Evolutionary conservation across 176 grass and related monocot genomes (phyloP), one percentile per base, ranked within the genome.

Genomic region (Tillandsia fasciculata): DNA sequence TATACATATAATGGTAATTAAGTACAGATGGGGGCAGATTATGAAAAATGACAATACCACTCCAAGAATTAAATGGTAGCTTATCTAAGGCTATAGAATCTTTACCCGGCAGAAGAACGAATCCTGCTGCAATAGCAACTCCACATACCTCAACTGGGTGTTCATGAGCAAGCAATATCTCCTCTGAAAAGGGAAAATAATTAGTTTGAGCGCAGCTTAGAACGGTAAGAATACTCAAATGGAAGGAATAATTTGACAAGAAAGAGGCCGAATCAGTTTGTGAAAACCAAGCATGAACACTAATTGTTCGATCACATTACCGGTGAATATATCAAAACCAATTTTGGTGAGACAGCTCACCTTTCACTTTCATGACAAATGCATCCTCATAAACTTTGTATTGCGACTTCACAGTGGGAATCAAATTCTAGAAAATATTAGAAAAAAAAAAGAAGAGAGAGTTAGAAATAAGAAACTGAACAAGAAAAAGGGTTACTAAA

Each of bases 101-200:
- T 24, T 63, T 85, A 97, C 94, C 94, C 92, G 72, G 81, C 56
- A 92, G 71, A 49, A 92, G 70, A 70, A 97, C 77, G 54, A 90
- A 77, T 70, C 82, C 86, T 49, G 84, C 76, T 59, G 76, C 65
- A 69, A 80, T 79, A 71, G 86, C 89, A 86, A 88, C 70, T 77
- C 83, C 89, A 77, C 85, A 77, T 69, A 77, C 75, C 78, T 90
- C 89, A 51, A 75, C 29, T 53, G 88, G 94, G 79, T 92, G 86
- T 54, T 92, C 82, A 67, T 42, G 72, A 59, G 70, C 83, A 90
- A 97, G 65, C 70, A 85, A 81, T 70, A 97, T 52, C 15, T 72
- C 73, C 72, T 77, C 84, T 23, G 79, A 80, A 50, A 80, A 75
- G 70, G 81, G 70, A 74, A 50, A 10, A 24, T 66, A 76, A 77